Base-by-base conservation (phyloP, 148 eudicot species). In the Chenopodium formosanum region DNA sequence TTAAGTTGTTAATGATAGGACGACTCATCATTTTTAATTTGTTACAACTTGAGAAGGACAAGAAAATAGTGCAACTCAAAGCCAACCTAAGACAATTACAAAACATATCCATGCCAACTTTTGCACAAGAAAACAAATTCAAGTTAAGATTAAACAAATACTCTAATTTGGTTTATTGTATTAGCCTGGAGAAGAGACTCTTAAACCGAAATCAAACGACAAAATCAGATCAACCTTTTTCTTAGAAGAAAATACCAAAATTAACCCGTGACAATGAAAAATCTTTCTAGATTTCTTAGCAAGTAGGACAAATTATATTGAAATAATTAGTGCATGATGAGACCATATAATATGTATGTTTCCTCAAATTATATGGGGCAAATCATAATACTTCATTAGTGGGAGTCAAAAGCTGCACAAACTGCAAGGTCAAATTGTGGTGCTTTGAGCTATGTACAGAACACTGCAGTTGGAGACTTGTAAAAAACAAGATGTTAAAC, bases 321-420 rank as follows among this genome's bases (percentile, higher is more conserved):
- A 64, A 13, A 63, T 63, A 5, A 77, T 10, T 52, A 58, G 34
- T 77, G 20, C 20, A 29, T 40, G 44, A 40, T 50, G 23, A 77
- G 22, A 76, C 2, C 47, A 75, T 74, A 31, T 53, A 29, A 1
- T 40, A 5, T 48, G 52, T 48, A 7, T 50, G 22, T 19, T 56
- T 50, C n/a, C 20, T 12, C 22, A 52, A 64, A 25, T 78, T 22
- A 62, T 20, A 22, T 62, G 66, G 7, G 1, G 10, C 27, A 58
- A 58, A 58, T 22, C 27, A 75, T 31, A 17, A 53, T 53, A 34
- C 37, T 48, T 12, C 16, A 56, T 56, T 16, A 76, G 0, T 76
- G 10, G 62, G 74, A n/a, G 69, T 25, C 82, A 72, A 71, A 80
- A 60, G 82, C 82, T 80, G 81, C 81, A 69, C 81, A 50, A 69